Percentiles rank a stretch among this genome's conserved stretches.
These are phyloP conservation scores for Marvania coccoides DNA, from an alignment of 139 green algal genomes.

Conservation along the genomic window DNA sequence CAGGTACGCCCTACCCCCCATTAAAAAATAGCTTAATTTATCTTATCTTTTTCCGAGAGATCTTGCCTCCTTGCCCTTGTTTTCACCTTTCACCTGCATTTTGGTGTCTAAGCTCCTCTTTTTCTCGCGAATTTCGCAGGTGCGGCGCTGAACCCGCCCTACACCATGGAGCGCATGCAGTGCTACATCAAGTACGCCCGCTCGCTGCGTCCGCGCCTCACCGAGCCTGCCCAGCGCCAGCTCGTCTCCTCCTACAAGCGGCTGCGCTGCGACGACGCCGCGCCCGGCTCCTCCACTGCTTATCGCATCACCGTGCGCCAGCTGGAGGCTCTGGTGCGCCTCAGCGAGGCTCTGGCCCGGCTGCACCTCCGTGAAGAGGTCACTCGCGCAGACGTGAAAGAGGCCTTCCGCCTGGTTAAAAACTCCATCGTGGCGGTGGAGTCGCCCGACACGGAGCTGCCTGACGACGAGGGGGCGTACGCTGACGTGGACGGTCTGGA, in stretches of 20 bases:
- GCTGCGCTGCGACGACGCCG: conserved; percentile 75
- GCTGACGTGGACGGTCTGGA: conserved; percentile 27
- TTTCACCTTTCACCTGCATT: background rate
- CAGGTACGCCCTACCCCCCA: too few species aligned
- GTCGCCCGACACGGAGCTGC: conserved; percentile 63
- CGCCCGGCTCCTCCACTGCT: conserved; percentile 63
- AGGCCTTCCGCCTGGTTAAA: conserved; percentile 66
- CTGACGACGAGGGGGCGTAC: conserved; percentile 45
- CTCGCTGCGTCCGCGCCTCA: conserved; percentile 72
- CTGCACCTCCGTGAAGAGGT: conserved; percentile 39
- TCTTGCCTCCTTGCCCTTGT: background rate
- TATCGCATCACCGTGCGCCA: conserved; percentile 89
- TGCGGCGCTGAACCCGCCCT: conserved; percentile 45
- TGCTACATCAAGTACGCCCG: conserved; percentile 92
- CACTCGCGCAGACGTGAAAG: conserved; percentile 41
- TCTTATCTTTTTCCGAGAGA: too few species aligned
- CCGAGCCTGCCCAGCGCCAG: conserved; percentile 42
- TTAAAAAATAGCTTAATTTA: too few species aligned
- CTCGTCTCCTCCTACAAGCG: conserved; percentile 82
- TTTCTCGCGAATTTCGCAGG: background rate
- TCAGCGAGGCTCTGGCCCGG: conserved; percentile 77
- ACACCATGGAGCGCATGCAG: conserved; percentile 84
- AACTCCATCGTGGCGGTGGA: conserved; percentile 87
- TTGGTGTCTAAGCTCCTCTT: background rate
- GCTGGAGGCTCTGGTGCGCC: conserved; percentile 90